Evolutionary conservation across 2,329 filamentous ascomycete genomes (phyloP), one percentile per base, ranked within the genome.

Genomic region (Xylaria arbuscula): DNA sequence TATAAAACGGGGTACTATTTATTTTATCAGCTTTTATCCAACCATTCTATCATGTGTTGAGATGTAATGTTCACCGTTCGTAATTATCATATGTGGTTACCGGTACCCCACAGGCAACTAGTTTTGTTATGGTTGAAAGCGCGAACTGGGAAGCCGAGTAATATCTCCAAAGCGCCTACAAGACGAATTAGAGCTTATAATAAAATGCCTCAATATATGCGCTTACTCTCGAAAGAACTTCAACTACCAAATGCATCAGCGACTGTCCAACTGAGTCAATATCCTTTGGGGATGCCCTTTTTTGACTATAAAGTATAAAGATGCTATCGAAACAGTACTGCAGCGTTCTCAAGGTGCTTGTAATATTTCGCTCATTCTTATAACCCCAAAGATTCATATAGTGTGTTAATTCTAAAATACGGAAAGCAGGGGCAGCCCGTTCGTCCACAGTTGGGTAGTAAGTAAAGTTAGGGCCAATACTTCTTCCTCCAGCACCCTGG

Each of bases 371-470:
- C 28, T 22, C 50, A 17, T n/a, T 3, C 7, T 1, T 5, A n/a
- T n/a, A n/a, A 28, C 9, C 8, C 7, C 28, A 15, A 28, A 13
- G 8, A 15, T 24, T 10, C 17, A 55, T 34, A 2, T 1, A 3
- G 13, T 38, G 7, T 8, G 24, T 19, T 38, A 57, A 47, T 2
- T 6, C 1, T 8, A 65, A 28, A 3, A 68, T 28, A n/a, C 50
- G 56, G n/a, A 69, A 69, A 10, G 57, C 62, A 19, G 66, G 66
- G 24, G 62, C 57, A 19, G 40, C 62, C 0, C 8, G 1, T 24
- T 15, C 9, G 8, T 69, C 45, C 8, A 72, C 59, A 11, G 55
- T 47, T 9, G 68, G 68, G 15, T 70, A 70, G 24, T 72, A 70
- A 3, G 62, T 34, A 9, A 72, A 68, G 22, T 4, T 36, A 17